These are phyloP conservation scores for Alternaria consortialis DNA, from an alignment of 2,329 filamentous ascomycete genomes.

Conservation along the genomic window DNA sequence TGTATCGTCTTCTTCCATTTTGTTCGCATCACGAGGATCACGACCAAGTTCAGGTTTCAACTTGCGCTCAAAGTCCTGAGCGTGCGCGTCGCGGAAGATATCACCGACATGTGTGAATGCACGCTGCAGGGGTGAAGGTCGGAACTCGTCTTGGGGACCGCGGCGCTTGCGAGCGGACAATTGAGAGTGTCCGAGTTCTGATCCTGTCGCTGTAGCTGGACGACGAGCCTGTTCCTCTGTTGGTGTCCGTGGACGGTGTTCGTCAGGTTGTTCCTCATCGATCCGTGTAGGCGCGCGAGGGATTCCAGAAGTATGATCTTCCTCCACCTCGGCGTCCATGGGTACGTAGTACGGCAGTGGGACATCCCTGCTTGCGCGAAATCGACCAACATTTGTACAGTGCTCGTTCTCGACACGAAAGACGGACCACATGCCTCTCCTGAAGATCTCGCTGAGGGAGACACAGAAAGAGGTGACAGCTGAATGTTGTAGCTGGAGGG, in stretches of 20 bases:
- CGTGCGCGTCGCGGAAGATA: slow-evolving; percentile 84
- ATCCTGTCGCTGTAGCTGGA: slow-evolving; percentile 20
- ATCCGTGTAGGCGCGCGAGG: slow-evolving; percentile 14
- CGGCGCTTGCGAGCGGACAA: slow-evolving; percentile 31
- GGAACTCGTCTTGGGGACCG: slow-evolving; percentile 25
- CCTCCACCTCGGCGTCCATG: slow-evolving; percentile 20
- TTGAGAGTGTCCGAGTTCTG: slow-evolving; percentile 27
- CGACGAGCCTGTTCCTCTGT: slow-evolving; percentile 22
- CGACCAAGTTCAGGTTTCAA: slow-evolving; percentile 60
- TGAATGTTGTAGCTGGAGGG: slow-evolving; percentile 81
- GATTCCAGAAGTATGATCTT: slow-evolving; percentile 8
- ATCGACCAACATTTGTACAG: slow-evolving; percentile 80
- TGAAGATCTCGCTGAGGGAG: slow-evolving; percentile 78
- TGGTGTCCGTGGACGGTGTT: slow-evolving; percentile 7
- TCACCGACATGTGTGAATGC: slow-evolving; percentile 66
- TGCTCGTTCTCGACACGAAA: slow-evolving; percentile 98
- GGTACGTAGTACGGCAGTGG: slow-evolving; percentile 78
- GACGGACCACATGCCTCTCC: slow-evolving; percentile 88
- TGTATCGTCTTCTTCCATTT: slow-evolving; percentile 41
- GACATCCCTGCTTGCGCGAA: slow-evolving; percentile 88
- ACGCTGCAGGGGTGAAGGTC: slow-evolving; percentile 48
- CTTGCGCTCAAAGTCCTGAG: slow-evolving; percentile 89
- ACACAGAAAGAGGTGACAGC: slow-evolving; percentile 83
- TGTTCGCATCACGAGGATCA: slow-evolving; percentile 37
- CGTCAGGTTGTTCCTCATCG: slow-evolving; percentile 46